Evolutionary conservation across 1,139 yeast genomes (phyloP).

Genomic region (Taphrina wiesneri): DNA sequence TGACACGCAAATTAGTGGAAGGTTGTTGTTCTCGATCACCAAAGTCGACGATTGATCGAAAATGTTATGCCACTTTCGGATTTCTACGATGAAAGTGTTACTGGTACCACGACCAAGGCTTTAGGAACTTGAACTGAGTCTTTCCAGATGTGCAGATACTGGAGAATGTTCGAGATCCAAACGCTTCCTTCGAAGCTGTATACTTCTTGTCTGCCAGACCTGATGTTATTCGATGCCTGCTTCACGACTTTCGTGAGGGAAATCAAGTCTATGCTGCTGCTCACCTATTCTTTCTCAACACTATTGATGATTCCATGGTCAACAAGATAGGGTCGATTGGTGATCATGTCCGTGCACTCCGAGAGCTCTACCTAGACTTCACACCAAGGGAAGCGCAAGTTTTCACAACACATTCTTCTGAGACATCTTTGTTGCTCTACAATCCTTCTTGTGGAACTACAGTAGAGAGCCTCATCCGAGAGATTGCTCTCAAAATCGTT

Average conservation of each 20-base stretch:
- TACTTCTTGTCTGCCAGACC: slow-evolving; percentile 59
- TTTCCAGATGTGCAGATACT: slow-evolving; percentile 52
- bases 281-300: slow-evolving; percentile 52
- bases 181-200: slow-evolving; percentile 58
- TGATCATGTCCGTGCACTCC: slow-evolving; percentile 42
- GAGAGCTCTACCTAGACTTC: slow-evolving; percentile 49
- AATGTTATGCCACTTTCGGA: slow-evolving; percentile 48
- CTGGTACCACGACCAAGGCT: slow-evolving; percentile 41
- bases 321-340: slow-evolving; percentile 44
- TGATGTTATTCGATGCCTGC: slow-evolving; percentile 59
- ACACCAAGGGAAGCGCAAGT: slow-evolving; percentile 55
- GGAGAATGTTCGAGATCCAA: slow-evolving; percentile 56
- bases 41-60: slow-evolving; percentile 46
- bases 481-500: slow-evolving; percentile 53
- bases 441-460: slow-evolving; percentile 65
- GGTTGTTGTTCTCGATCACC: slow-evolving; percentile 49
- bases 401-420: slow-evolving; percentile 49
- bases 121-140: slow-evolving; percentile 40
- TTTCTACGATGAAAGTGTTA: slow-evolving; percentile 47
- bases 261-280: slow-evolving; percentile 62
- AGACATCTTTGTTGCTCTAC: slow-evolving; percentile 72
- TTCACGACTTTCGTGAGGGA: slow-evolving; percentile 57
- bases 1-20: slow-evolving; percentile 44
- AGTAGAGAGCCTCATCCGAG: slow-evolving; percentile 59
- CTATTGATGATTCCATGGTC: slow-evolving; percentile 38